phyloP scores from a whole-genome alignment of 2,329 filamentous ascomycete species.

The Cladophialophora psammophila region DNA sequence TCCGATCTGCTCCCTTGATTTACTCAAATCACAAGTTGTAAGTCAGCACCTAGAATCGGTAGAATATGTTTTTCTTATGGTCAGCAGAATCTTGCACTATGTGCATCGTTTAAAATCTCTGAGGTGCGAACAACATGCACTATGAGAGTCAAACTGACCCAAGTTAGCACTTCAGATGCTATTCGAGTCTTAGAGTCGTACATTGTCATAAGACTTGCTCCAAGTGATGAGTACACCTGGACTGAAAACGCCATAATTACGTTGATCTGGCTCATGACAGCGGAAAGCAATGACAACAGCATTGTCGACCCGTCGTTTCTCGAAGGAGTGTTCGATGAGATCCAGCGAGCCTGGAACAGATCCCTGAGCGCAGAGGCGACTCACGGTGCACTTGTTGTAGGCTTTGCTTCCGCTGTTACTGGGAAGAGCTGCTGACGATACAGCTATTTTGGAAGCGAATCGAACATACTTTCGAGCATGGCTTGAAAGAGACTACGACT shows the following conservation, averaged over 20 bases:
- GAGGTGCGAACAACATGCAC: constrained; percentile 57
- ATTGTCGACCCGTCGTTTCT: constrained; percentile 39
- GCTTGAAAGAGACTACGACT: constrained; percentile 63
- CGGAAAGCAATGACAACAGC: neutral
- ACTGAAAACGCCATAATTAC: constrained; percentile 74
- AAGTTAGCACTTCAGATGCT: constrained; percentile 48
- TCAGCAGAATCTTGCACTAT: constrained; percentile 65
- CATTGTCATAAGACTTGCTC: constrained; percentile 63
- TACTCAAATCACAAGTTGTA: constrained; percentile 69
- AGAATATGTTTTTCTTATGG: neutral
- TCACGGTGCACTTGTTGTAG: constrained; percentile 54
- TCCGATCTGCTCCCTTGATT: constrained; percentile 66
- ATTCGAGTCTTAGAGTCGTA: constrained; percentile 68
- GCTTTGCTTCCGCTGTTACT: constrained; percentile 21
- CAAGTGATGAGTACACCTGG: constrained; percentile 62
- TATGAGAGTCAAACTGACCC: constrained; percentile 34
- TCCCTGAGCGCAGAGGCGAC: constrained; percentile 67
- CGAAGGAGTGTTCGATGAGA: constrained; percentile 53
- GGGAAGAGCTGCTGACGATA: constrained; percentile 19
- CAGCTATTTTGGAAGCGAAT: constrained; percentile 83
- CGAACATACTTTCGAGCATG: constrained; percentile 64
- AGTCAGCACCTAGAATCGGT: constrained; percentile 26
- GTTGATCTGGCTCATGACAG: constrained; percentile 67
- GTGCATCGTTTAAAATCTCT: constrained; percentile 69
- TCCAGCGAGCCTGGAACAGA: constrained; percentile 56